Base-by-base conservation (phyloP, 2,329 filamentous ascomycete species). In the Paracorniculantispora psalliotae region DNA sequence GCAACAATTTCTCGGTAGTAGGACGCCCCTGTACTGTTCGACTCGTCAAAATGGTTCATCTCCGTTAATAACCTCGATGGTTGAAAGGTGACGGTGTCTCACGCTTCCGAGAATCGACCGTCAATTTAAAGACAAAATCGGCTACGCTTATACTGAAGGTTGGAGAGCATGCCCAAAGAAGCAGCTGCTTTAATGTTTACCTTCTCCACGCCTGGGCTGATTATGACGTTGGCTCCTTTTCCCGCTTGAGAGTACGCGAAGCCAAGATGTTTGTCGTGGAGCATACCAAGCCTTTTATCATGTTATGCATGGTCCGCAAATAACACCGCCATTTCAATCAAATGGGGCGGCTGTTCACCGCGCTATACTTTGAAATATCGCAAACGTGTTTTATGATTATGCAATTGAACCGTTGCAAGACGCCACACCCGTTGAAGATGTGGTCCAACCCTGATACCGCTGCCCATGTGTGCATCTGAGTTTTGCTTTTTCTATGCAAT, bases 401-500 rank as follows among this genome's bases (percentile, higher is more conserved):
- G 53, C 41, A 28, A 12, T 56, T 39, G 44, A 39, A 19, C 43
- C 53, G 44, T 37, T 56, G 53, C 13, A 51, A 44, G 33, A 56
- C 53, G 53, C 53, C 53, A 56, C 53, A 48, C 41, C 30, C 43
- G 53, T 48, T 56, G 43, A 48, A 48, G 53, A 55, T 55, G 52
- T 9, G 12, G n/a, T 35, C n/a, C 39, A 48, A 56, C 46, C 25
- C 7, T 48, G 8, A 13, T 26, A 15, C 21, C 26, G 26, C 21
- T 12, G 41, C 13, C 19, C 37, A 23, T 30, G 26, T 26, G 19
- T n/a, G n/a, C 26, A 33, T 44, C n/a, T 25, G n/a, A 17, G 8
- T 21, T 30, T 37, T 37, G n/a, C 9, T 15, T 17, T 8, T 15
- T 47, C 23, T n/a, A 21, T 46, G 30, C 30, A 12, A 33, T 12